A percentile compares a stretch with the other conserved stretches of the same genome.
Conservation (phyloP, 2,329 filamentous ascomycete genomes). For the Magnaporthiopsis rhizophila region DNA sequence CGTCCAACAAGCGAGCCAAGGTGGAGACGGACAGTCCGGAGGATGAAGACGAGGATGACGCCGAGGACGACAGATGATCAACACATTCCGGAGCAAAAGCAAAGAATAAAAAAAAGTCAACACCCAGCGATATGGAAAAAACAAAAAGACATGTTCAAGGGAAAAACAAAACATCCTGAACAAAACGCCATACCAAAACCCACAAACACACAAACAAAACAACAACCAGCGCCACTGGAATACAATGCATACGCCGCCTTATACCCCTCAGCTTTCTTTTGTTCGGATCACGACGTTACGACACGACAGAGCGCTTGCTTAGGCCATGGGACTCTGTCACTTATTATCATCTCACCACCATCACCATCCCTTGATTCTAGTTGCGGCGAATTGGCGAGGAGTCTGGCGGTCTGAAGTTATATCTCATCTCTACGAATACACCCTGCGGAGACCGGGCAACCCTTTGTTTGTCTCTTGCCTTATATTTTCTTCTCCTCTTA, state of each 20-base stretch:
- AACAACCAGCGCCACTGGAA: neutral
- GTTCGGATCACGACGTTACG: slow-evolving; percentile 13
- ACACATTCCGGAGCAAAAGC: slow-evolving; percentile 6
- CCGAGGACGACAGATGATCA: slow-evolving; percentile 13
- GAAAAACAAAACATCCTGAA: too few relatives aligned
- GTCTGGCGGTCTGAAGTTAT: slow-evolving; percentile 6
- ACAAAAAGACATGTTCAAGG: too few relatives aligned
- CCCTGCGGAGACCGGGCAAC: neutral
- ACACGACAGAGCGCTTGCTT: slow-evolving; percentile 5
- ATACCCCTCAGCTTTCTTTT: slow-evolving; percentile 8
- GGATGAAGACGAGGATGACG: slow-evolving; percentile 27
- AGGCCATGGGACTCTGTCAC: slow-evolving; percentile 4
- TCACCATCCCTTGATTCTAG: slow-evolving; percentile 1
- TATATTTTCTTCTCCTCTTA: neutral
- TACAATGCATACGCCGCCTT: slow-evolving; percentile 5
- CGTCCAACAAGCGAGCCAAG: slow-evolving; percentile 47
- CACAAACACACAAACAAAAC: neutral
- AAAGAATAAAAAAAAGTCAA: neutral
- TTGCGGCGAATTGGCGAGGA: slow-evolving; percentile 8
- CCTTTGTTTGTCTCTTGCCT: slow-evolving; percentile 1
- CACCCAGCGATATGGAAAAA: neutral
- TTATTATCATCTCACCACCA: neutral
- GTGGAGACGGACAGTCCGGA: slow-evolving; percentile 31
- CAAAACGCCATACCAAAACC: neutral
- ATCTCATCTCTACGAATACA: slow-evolving; percentile 5